Base-by-base conservation (phyloP, 140 eudicot genomes). In the Erigeron philadelphicus region DNA sequence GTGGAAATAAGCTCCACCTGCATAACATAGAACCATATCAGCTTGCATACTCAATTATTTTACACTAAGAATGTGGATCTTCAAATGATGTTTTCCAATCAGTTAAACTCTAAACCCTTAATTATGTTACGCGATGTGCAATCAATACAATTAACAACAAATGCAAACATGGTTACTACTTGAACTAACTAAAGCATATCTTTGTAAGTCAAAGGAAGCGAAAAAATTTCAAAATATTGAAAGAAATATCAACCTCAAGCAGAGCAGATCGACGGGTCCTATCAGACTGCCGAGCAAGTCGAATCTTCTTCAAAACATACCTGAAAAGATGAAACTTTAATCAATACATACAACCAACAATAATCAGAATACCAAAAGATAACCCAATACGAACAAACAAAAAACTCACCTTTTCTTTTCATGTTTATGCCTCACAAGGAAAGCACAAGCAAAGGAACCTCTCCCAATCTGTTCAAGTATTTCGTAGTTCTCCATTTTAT, bases 201-300 rank as follows among this genome's bases (percentile, higher is more conserved):
- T 41, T 52, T 35, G 18, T 17, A 44, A 73, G 21, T 38, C 44
- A 11, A 40, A 44, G 50, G 25, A 38, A 45, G 6, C 59, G 11
- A 56, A 17, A 31, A 31, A 0, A 2, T 31, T 13, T 53, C 48
- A 12, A 56, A 49, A 46, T 35, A 21, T 49, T 23, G 43, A 13
- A 68, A 19, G 1, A 10, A 61, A 61, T 11, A 75, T 53, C 65
- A 52, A 93, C 99, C 97, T 93, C 99, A 66, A 81, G 84, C 40
- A 89, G 89, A 66, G 99, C 99, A 75, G 99, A 93, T 75, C 96
- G 79, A 60, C 99, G 95, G 53, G 87, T 89, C 82, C 99, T 85
- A 49, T 84, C 91, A 66, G 96, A 81, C 85, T 93, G 99, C 47
- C 99, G 99, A 73, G 99, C 99, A 80, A 93, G 97, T 46, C 98